Evolutionary conservation across 2,329 filamentous ascomycete genomes (phyloP), one percentile per base, ranked within the genome.

Genomic region (Diaporthe vaccinii): DNA sequence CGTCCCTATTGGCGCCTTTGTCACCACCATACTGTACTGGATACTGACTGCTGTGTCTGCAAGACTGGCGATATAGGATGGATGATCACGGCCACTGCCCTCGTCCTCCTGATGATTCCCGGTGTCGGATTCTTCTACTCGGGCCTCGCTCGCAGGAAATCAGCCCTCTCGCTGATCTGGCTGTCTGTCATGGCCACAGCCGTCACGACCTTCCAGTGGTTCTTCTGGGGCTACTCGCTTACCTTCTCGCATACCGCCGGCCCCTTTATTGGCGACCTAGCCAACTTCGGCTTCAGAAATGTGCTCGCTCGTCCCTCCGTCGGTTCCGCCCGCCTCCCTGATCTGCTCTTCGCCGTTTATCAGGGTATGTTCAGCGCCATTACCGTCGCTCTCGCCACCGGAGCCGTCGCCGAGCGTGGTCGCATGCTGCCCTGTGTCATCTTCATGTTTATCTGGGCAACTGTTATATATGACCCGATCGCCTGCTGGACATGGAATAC

Each of bases 401-500:
- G 95, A 76, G 95, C 95, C 67, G 94, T 95, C 44, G 95, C 95
- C 70, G 95, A 98, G 83, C 91, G 95, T 79, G 95, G 95, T 76
- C 92, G 95, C 76, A 96, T 97, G 92, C 91, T 97, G 8, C 95
- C 95, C 17, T 95, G 93, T 82, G 91, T 98, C 78, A 88, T 98
- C 81, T 98, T 98, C 88, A 97, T 97, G 93, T 96, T 98, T 81
- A 87, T 98, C 83, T 98, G 95, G 95, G 90, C 93, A 1, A 98
- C 95, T 7, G 82, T 98, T 75, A 93, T 98, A 82, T 98, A 98
- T 84, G 95, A 98, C 80, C 94, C 95, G 2, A 95, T 98, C 82
- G 95, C 95, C 61, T 98, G 95, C 89, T 98, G 95, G 95, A 97
- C 94, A 12, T 98, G 95, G 95, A 98, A 98, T 82, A 84, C 93